Evolutionary conservation across 805 yeast species (phyloP), one percentile per base, ranked within the genome.

Genomic region (Pichia rugopelliculosa): DNA sequence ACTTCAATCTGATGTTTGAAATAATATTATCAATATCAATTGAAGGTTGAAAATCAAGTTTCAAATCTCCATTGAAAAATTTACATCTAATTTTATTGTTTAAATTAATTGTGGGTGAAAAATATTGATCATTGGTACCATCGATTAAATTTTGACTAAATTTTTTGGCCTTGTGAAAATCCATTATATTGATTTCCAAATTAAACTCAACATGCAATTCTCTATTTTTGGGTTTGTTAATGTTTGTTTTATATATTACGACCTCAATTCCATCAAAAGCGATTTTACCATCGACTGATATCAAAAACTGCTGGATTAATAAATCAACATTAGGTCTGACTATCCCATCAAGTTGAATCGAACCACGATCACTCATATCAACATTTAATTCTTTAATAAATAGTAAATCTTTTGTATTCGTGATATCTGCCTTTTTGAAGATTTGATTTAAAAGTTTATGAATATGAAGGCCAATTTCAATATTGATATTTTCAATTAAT

Each of bases 21-120:
- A 27, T 12, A 27, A 27, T 9, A 6, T 13, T 27, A 27, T 27
- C 33, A 3, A 27, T 27, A 13, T 27, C 33, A 13, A 27, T 27
- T 27, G 33, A 27, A 11, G n/a, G 12, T 27, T 3, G 12, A 11
- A 27, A 27, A 27, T 27, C n/a, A 27, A 27, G n/a, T 12, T 27
- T 27, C 13, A 27, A 27, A 13, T 23, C 39, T 11, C 52, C 53
- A n/a, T 37, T 26, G 26, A 52, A 33, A 34, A 45, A 50, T 3
- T 25, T 36, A 17, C 51, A 52, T 11, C 24, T 18, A 9, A 48
- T 24, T 3, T 12, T 26, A 15, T 20, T 34, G 8, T 34, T 11
- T 4, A 45, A 11, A 4, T 45, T 39, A 2, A 46, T 9, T 18
- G 17, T 18, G 6, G 38, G 18, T 15, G 33, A n/a, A 21, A 18